A percentile compares a stretch with the other conserved stretches of the same genome.
Conservation (phyloP, 176 grass and related monocot genomes). For the Rhipidocladum racemiflorum region DNA sequence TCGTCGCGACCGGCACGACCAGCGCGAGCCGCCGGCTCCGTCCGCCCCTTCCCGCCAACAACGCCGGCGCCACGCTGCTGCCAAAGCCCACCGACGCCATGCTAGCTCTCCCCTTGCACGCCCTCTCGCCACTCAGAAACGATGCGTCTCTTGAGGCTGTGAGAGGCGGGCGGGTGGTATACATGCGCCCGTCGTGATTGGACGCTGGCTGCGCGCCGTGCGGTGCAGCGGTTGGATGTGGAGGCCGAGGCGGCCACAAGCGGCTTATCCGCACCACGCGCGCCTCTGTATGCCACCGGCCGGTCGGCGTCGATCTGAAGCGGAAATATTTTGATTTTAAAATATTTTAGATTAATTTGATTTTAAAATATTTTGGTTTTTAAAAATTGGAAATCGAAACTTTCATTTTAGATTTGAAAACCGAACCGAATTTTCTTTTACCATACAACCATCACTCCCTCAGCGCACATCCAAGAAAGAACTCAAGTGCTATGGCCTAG, state of each 20-base stretch:
- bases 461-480: too few relatives aligned
- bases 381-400: too few relatives aligned
- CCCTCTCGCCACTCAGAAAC: background rate
- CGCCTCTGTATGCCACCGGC: slow-evolving; percentile 5
- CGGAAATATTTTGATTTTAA: too few relatives aligned
- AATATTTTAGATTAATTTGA: too few relatives aligned
- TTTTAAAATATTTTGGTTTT: too few relatives aligned
- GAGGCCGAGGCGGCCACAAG: slow-evolving; percentile 47
- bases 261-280: slow-evolving; percentile 46
- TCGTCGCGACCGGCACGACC: slow-evolving; percentile 22
- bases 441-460: too few relatives aligned
- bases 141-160: background rate
- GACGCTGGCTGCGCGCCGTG: background rate
- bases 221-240: background rate
- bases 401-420: too few relatives aligned
- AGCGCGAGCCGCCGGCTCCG: background rate
- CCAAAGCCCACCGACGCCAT: slow-evolving; percentile 55
- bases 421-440: too few relatives aligned
- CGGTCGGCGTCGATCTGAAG: background rate
- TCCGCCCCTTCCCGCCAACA: background rate
- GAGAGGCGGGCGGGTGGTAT: slow-evolving; percentile 3
- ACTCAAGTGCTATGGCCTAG: too few relatives aligned
- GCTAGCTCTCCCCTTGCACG: background rate
- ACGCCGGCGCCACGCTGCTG: slow-evolving; percentile 37
- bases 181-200: background rate